Evolutionary conservation across 2,329 filamentous ascomycete species (phyloP), one percentile per base, ranked within the genome.

Genomic region (Ophiocordyceps camponoti-rufipedis): DNA sequence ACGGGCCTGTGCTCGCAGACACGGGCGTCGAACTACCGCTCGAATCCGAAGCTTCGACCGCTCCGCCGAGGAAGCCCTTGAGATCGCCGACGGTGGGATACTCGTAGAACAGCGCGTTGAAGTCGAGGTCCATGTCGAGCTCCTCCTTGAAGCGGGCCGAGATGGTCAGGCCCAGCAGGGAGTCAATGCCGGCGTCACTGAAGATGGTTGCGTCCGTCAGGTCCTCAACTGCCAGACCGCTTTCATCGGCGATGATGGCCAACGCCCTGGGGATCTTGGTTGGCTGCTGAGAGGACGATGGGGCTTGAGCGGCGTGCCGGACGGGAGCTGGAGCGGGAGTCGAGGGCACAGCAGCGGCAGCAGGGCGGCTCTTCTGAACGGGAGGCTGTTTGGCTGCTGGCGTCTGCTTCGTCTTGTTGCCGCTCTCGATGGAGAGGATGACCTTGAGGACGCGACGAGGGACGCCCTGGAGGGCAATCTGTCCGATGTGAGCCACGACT

Each of bases 401-500:
- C 40, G 42, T 29, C n/a, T 28, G 12, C 40, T 45, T 28, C 1
- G 40, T 12, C 44, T 31, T 45, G 5, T 42, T 33, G 16, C 44
- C 44, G 28, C 40, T 42, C 11, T 45, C 44, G 19, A 45, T 33
- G 19, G 44, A 45, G 13, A 45, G 40, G n/a, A 45, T 45, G 18
- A 45, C 44, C 40, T 45, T 42, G 16, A 48, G 41, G 14, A 45
- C 44, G 31, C 46, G 41, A 13, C 46, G 46, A 4, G 46, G 44
- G 6, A 48, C 46, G 14, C 44, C 41, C 35, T 46, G 46, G 18
- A 48, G 46, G 75, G 46, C 44, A 19, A 48, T 41, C 41, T 46
- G 44, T 42, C 67, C 67, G 35, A 57, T 56, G 11, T 70, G 56
- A 44, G 66, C 69, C 29, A 73, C 65, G 43, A 72, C 60, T 47